Conservation (phyloP, 805 yeast species). For the Suhomyces sp. region DNA sequence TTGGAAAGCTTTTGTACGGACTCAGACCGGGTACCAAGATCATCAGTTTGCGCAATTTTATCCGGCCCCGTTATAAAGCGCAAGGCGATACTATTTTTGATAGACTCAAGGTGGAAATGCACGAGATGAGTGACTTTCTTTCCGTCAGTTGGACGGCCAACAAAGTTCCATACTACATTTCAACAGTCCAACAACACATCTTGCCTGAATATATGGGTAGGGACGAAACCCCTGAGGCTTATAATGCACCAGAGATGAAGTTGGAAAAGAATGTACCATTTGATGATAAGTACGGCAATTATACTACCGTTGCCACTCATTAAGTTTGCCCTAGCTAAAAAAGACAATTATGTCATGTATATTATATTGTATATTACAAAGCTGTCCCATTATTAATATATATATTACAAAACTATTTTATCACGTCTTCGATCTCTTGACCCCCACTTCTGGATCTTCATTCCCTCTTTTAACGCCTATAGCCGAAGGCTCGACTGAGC, state of each 20-base stretch:
- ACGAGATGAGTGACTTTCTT: conserved; percentile 57
- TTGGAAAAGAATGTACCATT: neutral
- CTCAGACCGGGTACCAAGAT: conserved; percentile 73
- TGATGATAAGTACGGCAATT: conserved; percentile 63
- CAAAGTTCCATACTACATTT: conserved; percentile 73
- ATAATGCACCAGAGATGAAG: neutral
- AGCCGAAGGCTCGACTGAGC: conserved; percentile 34
- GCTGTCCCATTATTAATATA: neutral
- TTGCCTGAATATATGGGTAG: conserved; percentile 29
- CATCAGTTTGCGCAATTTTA: conserved; percentile 74
- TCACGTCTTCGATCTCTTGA: neutral
- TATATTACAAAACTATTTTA: neutral
- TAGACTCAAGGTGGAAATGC: conserved; percentile 58
- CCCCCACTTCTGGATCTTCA: neutral
- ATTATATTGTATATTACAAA: conserved; percentile 6
- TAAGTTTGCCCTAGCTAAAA: neutral
- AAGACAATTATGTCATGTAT: neutral
- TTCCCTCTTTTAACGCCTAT: neutral
- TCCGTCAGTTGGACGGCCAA: conserved; percentile 91
- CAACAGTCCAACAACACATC: conserved; percentile 54
- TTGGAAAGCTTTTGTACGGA: conserved; percentile 61
- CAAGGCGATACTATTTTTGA: conserved; percentile 60
- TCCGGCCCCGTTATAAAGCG: conserved; percentile 70
- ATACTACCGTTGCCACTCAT: conserved; percentile 49
- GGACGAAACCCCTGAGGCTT: neutral